A percentile compares a stretch with the other conserved stretches of the same genome.
Conservation (phyloP, 1,284 basidiomycete genomes). For the Fomitopsis palustris region DNA sequence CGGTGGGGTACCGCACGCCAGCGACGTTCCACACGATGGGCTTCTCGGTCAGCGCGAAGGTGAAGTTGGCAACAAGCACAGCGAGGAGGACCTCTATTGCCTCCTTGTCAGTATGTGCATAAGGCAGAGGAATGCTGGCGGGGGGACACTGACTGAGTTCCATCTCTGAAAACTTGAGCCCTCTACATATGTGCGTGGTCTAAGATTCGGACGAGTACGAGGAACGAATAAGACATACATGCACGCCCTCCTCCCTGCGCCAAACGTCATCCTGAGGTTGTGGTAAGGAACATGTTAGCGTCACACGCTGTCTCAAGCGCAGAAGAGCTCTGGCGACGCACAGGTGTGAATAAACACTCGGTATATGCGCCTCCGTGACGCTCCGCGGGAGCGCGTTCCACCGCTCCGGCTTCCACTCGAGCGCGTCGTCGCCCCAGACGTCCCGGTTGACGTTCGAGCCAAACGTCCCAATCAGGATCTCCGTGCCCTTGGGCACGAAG, state of each 20-base stretch:
- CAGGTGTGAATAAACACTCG: constrained; percentile 15
- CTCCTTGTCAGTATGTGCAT: too few relatives aligned
- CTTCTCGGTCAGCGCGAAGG: constrained; percentile 14
- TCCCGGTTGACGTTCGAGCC: constrained; percentile 11
- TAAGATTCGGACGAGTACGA: not conserved
- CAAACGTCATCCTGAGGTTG: not conserved
- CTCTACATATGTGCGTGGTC: constrained; percentile 3
- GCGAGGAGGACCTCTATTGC: constrained; percentile 18
- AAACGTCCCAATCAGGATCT: constrained; percentile 10
- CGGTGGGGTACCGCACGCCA: constrained; percentile 16
- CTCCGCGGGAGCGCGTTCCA: constrained; percentile 11
- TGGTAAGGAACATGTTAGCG: too few relatives aligned
- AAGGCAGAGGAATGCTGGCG: not conserved
- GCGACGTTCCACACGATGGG: constrained; percentile 18
- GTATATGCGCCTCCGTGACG: constrained; percentile 9
- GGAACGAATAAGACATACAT: not conserved
- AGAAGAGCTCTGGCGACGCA: constrained; percentile 3
- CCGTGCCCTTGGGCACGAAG: constrained; percentile 7
- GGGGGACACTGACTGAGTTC: constrained; percentile 15
- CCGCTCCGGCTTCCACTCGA: constrained; percentile 19
- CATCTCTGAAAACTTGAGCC: constrained; percentile 18
- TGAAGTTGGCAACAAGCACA: constrained; percentile 15
- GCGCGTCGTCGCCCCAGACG: constrained; percentile 17
- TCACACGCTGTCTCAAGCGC: too few relatives aligned
- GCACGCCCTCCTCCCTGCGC: not conserved